Conservation (phyloP, 495 filamentous ascomycete genomes). For the Aspergillus ellipticus region DNA sequence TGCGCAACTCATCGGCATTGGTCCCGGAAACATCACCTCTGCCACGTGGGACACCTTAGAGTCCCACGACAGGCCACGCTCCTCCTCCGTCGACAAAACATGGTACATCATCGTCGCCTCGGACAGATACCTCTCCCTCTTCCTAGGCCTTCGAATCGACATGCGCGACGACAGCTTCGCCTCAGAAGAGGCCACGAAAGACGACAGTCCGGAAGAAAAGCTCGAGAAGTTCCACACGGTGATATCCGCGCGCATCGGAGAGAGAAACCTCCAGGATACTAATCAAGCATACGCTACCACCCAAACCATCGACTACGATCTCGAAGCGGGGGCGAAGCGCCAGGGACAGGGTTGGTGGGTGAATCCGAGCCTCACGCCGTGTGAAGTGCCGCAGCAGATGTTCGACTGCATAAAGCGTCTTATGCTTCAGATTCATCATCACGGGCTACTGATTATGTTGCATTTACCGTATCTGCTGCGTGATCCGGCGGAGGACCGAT, state of each 20-base stretch:
- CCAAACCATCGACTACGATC: not conserved
- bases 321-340: not conserved
- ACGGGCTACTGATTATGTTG: not conserved
- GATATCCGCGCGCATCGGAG: not conserved
- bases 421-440: not conserved
- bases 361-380: not conserved
- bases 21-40: not conserved
- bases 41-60: not conserved
- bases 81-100: not conserved
- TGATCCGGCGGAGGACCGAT: not conserved
- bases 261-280: not conserved
- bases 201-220: not conserved
- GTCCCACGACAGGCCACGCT: not conserved
- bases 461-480: not conserved
- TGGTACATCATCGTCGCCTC: not conserved
- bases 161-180: not conserved
- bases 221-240: not conserved
- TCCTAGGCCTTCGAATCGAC: slow-evolving; percentile 1
- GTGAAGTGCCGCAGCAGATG: not conserved
- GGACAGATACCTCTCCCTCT: not conserved
- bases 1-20: not conserved
- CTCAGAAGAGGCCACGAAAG: not conserved
- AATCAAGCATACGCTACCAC: not conserved
- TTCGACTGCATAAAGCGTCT: not conserved
- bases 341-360: not conserved